A percentile compares a stretch with the other conserved stretches of the same genome.
Evolutionary conservation across 179 eudicot species (phyloP).

Genomic region (Pouteria campechiana): DNA sequence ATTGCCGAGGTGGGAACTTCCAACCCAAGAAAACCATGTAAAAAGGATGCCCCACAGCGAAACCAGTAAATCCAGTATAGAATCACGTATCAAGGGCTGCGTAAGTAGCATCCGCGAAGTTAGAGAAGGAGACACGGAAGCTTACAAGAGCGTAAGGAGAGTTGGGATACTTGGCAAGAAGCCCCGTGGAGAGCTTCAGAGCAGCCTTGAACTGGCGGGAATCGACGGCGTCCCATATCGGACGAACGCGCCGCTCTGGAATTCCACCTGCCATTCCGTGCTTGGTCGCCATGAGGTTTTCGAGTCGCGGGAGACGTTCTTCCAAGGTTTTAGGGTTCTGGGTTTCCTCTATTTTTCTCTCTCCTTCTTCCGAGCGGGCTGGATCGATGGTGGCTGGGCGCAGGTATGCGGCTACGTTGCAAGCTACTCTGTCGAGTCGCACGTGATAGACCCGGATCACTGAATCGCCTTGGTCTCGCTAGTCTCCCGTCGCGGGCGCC

Average conservation of each 20-base stretch:
- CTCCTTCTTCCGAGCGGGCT: too few relatives aligned
- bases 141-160: constrained; percentile 78
- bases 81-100: background rate
- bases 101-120: background rate
- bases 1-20: too few relatives aligned
- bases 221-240: constrained; percentile 94
- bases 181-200: constrained; percentile 53
- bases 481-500: too few relatives aligned
- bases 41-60: background rate
- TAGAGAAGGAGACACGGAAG: background rate
- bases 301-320: too few relatives aligned
- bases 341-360: too few relatives aligned
- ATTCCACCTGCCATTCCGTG: constrained; percentile 82
- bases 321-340: too few relatives aligned
- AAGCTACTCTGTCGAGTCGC: too few relatives aligned
- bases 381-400: too few relatives aligned
- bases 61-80: background rate
- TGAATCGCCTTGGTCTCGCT: too few relatives aligned
- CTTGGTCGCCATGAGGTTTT: constrained; percentile 60
- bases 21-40: background rate
- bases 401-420: too few relatives aligned
- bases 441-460: too few relatives aligned
- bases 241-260: constrained; percentile 88
- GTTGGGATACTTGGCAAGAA: constrained; percentile 57
- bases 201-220: constrained; percentile 89